These are phyloP conservation scores for Phaseolus lunatus DNA, from an alignment of 306 rosid genomes.

Conservation along the genomic window DNA sequence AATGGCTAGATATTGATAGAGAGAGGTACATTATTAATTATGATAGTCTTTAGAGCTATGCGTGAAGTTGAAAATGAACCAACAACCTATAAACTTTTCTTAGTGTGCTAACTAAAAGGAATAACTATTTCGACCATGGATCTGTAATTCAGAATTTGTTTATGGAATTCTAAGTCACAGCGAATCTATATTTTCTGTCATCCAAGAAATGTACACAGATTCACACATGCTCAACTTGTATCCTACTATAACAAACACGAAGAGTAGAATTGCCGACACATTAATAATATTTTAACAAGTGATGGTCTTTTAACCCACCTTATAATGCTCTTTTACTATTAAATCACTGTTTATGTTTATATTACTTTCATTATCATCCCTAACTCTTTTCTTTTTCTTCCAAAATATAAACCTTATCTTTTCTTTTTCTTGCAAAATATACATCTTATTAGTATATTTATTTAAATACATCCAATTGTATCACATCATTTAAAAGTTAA, in stretches of 20 bases:
- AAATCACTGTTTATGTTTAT: background rate
- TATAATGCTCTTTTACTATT: background rate
- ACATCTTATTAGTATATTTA: too few relatives aligned
- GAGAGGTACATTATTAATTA: background rate
- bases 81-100: background rate
- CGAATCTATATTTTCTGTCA: background rate
- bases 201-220: background rate
- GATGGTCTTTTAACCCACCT: background rate
- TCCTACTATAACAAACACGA: background rate
- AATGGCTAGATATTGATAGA: conserved; percentile 12
- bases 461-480: too few relatives aligned
- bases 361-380: background rate
- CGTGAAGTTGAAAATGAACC: conserved; percentile 20
- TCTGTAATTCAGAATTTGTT: background rate
- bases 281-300: background rate
- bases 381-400: too few relatives aligned
- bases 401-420: too few relatives aligned
- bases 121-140: background rate
- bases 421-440: background rate
- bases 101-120: background rate
- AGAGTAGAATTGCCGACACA: background rate
- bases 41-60: background rate
- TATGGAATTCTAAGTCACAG: background rate
- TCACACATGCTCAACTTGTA: conserved; percentile 6
- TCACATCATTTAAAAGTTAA: too few relatives aligned